Evolutionary conservation across 2,329 filamentous ascomycete species (phyloP).

Genomic region (Zymoseptoria brevis): DNA sequence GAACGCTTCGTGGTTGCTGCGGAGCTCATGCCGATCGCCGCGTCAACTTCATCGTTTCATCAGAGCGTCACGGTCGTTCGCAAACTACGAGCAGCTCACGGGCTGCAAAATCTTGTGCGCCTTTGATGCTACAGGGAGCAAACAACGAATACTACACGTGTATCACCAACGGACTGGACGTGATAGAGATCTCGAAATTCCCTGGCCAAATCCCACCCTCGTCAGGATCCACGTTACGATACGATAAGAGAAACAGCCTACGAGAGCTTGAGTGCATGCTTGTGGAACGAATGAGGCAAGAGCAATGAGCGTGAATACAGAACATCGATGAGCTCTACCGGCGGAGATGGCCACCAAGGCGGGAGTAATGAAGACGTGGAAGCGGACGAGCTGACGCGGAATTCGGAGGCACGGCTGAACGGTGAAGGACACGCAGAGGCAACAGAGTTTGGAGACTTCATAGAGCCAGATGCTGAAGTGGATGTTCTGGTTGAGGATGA

Average conservation of each 20-base stretch:
- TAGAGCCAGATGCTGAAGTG: neutral
- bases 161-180: neutral
- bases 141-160: neutral
- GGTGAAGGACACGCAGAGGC: constrained; percentile 20
- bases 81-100: neutral
- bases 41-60: neutral
- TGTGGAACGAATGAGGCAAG: constrained; percentile 15
- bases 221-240: neutral
- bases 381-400: constrained; percentile 28
- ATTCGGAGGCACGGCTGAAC: constrained; percentile 20
- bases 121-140: neutral
- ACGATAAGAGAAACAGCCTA: neutral
- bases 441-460: constrained; percentile 12
- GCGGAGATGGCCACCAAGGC: constrained; percentile 54
- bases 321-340: constrained; percentile 62
- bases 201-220: neutral
- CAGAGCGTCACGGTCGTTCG: neutral
- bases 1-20: neutral
- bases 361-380: constrained; percentile 48
- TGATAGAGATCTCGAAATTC: neutral
- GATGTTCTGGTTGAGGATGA: constrained; percentile 12
- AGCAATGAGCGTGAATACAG: constrained; percentile 47
- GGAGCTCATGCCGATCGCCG: neutral
- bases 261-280: neutral
- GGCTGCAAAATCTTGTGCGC: neutral